Evolutionary conservation across 208 protist species (phyloP).

Genomic region (Leishmania guyanensis): DNA sequence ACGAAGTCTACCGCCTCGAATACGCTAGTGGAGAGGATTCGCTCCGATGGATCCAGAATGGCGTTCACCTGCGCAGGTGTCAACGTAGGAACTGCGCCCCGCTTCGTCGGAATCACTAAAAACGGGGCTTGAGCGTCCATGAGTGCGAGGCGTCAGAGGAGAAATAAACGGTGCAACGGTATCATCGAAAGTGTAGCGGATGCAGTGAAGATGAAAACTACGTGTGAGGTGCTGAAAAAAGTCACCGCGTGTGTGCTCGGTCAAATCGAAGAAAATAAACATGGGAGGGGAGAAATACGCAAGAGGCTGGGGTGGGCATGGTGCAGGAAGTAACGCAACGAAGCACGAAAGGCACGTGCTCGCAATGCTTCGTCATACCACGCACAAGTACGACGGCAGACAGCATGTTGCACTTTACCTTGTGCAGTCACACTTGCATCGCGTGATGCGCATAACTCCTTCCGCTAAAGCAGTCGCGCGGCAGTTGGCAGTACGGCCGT

Average conservation of each 20-base stretch:
- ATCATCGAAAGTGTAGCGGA: not conserved
- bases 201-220: not conserved
- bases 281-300: not conserved
- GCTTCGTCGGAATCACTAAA: constrained; percentile 63
- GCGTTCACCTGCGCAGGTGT: constrained; percentile 62
- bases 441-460: too few relatives aligned
- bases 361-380: not conserved
- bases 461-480: not conserved
- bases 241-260: not conserved
- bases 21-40: constrained; percentile 59
- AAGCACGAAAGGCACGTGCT: too few relatives aligned
- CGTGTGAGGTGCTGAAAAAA: not conserved
- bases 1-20: constrained; percentile 76
- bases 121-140: constrained; percentile 38
- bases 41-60: constrained; percentile 65
- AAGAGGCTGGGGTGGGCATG: not conserved
- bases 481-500: not conserved
- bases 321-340: not conserved
- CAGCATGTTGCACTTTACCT: not conserved
- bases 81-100: constrained; percentile 62
- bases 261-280: not conserved
- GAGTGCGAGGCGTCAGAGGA: not conserved
- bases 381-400: not conserved
- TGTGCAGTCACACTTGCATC: not conserved
- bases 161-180: too few relatives aligned